Conservation (phyloP, 441 rosid genomes). For the Arabidopsis hybrid region DNA sequence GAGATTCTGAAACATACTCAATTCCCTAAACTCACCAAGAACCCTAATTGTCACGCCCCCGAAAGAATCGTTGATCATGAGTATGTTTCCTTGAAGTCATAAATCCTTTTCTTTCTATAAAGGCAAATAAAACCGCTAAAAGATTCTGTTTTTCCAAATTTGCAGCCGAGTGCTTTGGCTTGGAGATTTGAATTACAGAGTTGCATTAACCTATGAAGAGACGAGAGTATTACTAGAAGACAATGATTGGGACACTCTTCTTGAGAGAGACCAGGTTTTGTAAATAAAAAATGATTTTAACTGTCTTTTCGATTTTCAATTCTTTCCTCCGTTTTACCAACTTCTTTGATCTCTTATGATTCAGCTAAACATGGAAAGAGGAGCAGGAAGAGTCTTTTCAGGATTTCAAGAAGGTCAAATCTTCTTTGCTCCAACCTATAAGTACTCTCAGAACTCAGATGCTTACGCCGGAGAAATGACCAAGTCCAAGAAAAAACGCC, state of each 20-base stretch:
- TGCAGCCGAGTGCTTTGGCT: conserved; percentile 88
- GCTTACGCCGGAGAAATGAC: conserved; percentile 84
- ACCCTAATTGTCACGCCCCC: conserved; percentile 56
- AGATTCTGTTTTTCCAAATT: conserved; percentile 10
- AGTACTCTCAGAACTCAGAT: conserved; percentile 84
- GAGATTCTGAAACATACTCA: conserved; percentile 80
- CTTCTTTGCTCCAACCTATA: conserved; percentile 87
- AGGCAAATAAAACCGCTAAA: not conserved
- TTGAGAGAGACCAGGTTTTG: conserved; percentile 89
- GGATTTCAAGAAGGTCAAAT: conserved; percentile 83
- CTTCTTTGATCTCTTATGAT: conserved; percentile 14
- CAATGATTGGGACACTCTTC: conserved; percentile 83
- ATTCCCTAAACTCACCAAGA: conserved; percentile 76
- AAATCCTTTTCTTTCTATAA: not conserved
- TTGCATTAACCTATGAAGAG: conserved; percentile 81
- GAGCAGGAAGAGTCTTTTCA: conserved; percentile 76
- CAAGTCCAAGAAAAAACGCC: conserved; percentile 89
- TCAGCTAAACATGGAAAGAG: conserved; percentile 84
- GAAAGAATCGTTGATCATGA: conserved; percentile 81
- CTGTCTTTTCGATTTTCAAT: not conserved
- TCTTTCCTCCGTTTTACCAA: not conserved
- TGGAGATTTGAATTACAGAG: conserved; percentile 89
- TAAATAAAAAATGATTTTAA: not conserved
- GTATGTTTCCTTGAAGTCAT: conserved; percentile 50
- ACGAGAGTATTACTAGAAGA: conserved; percentile 67